Base-by-base conservation (phyloP, 164 flowering plant genomes). In the Chimonanthus salicifolius region DNA sequence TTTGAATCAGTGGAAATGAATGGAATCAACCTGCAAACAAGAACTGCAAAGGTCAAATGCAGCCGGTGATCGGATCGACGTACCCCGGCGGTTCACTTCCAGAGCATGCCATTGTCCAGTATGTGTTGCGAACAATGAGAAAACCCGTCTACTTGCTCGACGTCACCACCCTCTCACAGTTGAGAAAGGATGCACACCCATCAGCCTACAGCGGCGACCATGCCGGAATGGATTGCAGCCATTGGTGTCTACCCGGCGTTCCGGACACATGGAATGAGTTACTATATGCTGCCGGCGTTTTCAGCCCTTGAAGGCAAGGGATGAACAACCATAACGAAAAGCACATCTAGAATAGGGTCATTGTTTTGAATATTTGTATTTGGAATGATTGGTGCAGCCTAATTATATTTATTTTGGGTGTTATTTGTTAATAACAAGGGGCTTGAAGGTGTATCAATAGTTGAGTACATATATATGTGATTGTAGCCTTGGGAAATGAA, bases 191-290 rank as follows among this genome's bases (percentile, higher is more conserved):
- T 54, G 94, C 82, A 7, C 98, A 94, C 64, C 97, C 97, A 4
- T 83, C 90, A 0, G n/a, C 80, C 10, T 94, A 89, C 70, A 75
- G 87, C 44, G 88, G 85, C 0, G 80, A 75, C 0, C 85, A 78
- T 45, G 7, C 74, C 0, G 91, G 89, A 49, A 81, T 33, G 1
- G 98, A 94, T 78, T 91, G 97, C 79, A 90, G 94, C 80, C 97
- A 91, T 72, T 91, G 97, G 97, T 91, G 97, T 78, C 89, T 91
- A 33, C 90, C 97, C 0, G 97, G 97, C 13, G 46, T 90, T 72
- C 97, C 97, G 15, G 97, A 91, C 80, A 87, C 90, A 43, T 91
- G 97, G 97, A 91, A 90, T 77, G 85, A 88, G 71, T 90, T 94
- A 62, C 80, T 94, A 5, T 90, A 94, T 74, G 87, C 94, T 47